phyloP scores from a whole-genome alignment of 1,284 basidiomycete genomes.

The Pisolithus thermaeus region DNA sequence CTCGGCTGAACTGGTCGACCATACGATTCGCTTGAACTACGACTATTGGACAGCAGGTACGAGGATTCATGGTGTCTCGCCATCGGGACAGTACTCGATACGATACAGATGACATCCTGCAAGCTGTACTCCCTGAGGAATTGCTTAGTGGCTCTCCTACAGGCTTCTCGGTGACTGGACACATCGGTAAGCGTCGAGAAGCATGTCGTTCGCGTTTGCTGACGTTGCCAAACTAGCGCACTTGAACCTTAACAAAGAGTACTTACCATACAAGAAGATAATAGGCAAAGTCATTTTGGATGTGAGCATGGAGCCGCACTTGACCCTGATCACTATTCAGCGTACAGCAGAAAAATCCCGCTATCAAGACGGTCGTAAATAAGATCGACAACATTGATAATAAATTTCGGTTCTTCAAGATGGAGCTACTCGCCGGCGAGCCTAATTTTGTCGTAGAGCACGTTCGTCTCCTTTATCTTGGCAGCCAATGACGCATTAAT shows the following conservation, averaged over 20 bases:
- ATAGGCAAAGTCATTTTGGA: constrained; percentile 92
- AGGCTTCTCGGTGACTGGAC: constrained; percentile 86
- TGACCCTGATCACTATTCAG: constrained; percentile 5
- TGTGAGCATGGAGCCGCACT: constrained; percentile 41
- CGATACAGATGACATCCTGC: constrained; percentile 74
- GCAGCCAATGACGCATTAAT: not conserved
- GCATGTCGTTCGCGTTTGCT: not conserved
- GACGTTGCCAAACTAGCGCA: constrained; percentile 47
- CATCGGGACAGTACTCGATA: constrained; percentile 1
- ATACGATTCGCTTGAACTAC: constrained; percentile 68
- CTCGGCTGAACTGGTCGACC: constrained; percentile 48
- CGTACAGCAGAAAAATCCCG: constrained; percentile 70
- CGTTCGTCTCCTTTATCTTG: constrained; percentile 39
- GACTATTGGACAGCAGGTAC: constrained; percentile 81
- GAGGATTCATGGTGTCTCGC: constrained; percentile 10
- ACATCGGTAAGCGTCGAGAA: constrained; percentile 62
- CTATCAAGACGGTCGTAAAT: constrained; percentile 89
- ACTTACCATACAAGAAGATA: constrained; percentile 84
- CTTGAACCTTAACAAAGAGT: constrained; percentile 87
- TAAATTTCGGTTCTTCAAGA: constrained; percentile 90
- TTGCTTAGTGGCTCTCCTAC: constrained; percentile 76
- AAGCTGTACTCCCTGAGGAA: constrained; percentile 71
- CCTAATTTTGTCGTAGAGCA: constrained; percentile 81
- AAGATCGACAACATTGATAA: constrained; percentile 87
- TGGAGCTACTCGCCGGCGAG: constrained; percentile 95